Evolutionary conservation across 2,329 filamentous ascomycete species (phyloP), one percentile per base, ranked within the genome.

Genomic region (Alternaria alternata): DNA sequence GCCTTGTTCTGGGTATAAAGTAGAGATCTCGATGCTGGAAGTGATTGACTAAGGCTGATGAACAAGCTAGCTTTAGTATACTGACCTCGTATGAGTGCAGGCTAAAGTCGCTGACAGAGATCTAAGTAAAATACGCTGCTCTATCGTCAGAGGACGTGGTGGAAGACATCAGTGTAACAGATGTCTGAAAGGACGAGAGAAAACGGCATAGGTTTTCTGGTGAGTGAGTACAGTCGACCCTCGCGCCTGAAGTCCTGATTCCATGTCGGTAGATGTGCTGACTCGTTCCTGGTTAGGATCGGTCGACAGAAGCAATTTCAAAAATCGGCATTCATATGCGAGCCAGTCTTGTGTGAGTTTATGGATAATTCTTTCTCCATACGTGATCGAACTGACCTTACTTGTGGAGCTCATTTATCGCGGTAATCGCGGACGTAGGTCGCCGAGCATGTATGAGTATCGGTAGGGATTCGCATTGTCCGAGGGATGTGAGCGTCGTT

Each of bases 341-440:
- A 26, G 42, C 24, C 42, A 53, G 11, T 34, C 44, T 32, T 7
- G 26, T 44, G n/a, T n/a, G 4, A 16, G 34, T 14, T n/a, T 18
- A 11, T 28, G n/a, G 26, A 46, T 18, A 34, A 36, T 16, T 39
- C 14, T 34, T 34, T 12, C 16, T 9, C 20, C 30, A 26, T 16
- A 43, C 20, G 14, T 57, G 42, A 28, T 38, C 20, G 16, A 22
- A 32, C 16, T 55, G n/a, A 20, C 30, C 20, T 38, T 48, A 22
- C 22, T 32, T 9, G 18, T 14, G 38, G 20, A 11, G 30, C 30
- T 26, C n/a, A 39, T 38, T 30, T n/a, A 26, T 55, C n/a, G 52
- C 32, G 57, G 44, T 41, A 51, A 46, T 56, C 30, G 46, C 32
- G 46, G 38, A 46, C 28, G 36, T 4, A 38, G 42, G 32, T 39